A percentile compares a stretch with the other conserved stretches of the same genome.
These are phyloP conservation scores for Phialophora verrucosa DNA, from an alignment of 2,329 filamentous ascomycete species.

Conservation along the genomic window DNA sequence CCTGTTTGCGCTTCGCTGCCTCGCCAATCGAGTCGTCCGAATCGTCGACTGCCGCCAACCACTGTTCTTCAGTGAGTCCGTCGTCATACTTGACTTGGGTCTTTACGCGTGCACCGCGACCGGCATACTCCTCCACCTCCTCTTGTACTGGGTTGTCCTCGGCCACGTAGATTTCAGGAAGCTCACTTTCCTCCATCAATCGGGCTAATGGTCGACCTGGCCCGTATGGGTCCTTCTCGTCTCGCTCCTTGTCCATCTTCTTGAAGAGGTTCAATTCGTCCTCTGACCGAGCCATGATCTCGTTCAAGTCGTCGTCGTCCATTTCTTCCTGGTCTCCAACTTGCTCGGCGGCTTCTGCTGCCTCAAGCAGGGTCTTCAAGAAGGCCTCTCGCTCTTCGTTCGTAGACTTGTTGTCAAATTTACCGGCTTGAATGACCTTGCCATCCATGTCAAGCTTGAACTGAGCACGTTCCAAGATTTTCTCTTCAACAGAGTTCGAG, in stretches of 20 bases:
- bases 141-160: constrained; percentile 85
- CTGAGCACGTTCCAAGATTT: constrained; percentile 94
- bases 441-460: constrained; percentile 99
- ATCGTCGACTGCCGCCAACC: constrained; percentile 96
- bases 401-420: constrained; percentile 99
- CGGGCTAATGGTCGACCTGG: constrained; percentile 71
- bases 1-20: constrained; percentile 87
- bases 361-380: constrained; percentile 89
- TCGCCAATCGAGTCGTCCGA: constrained; percentile 94
- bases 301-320: constrained; percentile 96
- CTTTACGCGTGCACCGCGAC: constrained; percentile 91
- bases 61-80: constrained; percentile 97
- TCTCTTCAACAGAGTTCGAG: constrained; percentile 96
- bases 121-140: constrained; percentile 71
- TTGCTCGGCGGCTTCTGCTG: constrained; percentile 68
- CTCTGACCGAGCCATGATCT: constrained; percentile 89
- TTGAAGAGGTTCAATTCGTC: constrained; percentile 80
- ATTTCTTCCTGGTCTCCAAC: constrained; percentile 87
- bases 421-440: constrained; percentile 98
- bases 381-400: constrained; percentile 98
- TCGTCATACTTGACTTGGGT: constrained; percentile 96
- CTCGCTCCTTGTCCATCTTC: constrained; percentile 77
- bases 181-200: constrained; percentile 82
- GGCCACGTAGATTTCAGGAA: constrained; percentile 91
- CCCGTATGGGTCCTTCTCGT: constrained; percentile 72